Conservation (phyloP, 2,329 filamentous ascomycete genomes). For the Rhexocercosporidium sp. region DNA sequence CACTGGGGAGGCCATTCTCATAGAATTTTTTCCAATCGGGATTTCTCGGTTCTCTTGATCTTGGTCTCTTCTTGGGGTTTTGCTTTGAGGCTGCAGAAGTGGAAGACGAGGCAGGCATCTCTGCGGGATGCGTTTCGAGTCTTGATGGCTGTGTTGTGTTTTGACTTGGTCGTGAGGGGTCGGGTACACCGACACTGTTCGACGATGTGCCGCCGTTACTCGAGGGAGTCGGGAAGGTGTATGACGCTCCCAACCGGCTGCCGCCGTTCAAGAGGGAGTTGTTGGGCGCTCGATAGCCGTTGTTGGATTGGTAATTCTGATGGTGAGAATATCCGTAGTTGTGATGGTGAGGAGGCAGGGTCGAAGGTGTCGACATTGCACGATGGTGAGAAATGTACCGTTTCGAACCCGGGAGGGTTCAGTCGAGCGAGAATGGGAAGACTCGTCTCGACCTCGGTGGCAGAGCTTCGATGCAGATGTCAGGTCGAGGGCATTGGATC, state of each 20-base stretch:
- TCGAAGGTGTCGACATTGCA: slow-evolving; percentile 81
- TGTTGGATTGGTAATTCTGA: slow-evolving; percentile 58
- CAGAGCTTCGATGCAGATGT: slow-evolving; percentile 19
- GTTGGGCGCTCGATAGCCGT: slow-evolving; percentile 56
- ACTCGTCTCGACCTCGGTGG: slow-evolving; percentile 23
- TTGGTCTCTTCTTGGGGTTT: slow-evolving; percentile 47
- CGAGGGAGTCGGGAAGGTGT: slow-evolving; percentile 40
- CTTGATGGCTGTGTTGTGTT: slow-evolving; percentile 32
- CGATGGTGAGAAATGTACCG: slow-evolving; percentile 29
- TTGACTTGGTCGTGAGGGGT: slow-evolving; percentile 34
- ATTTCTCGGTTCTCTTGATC: slow-evolving; percentile 52
- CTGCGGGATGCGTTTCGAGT: slow-evolving; percentile 41
- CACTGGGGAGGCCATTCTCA: slow-evolving; percentile 80
- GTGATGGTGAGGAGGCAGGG: slow-evolving; percentile 70
- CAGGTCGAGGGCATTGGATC: slow-evolving; percentile 32
- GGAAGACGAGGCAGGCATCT: slow-evolving; percentile 44
- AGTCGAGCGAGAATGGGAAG: slow-evolving; percentile 27
- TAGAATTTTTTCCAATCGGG: slow-evolving; percentile 84
- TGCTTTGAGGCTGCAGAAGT: slow-evolving; percentile 32
- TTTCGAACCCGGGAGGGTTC: slow-evolving; percentile 34
- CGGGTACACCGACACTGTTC: slow-evolving; percentile 33
- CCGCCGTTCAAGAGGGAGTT: slow-evolving; percentile 42
- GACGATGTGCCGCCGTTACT: slow-evolving; percentile 39
- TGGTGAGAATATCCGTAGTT: slow-evolving; percentile 66
- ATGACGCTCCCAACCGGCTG: slow-evolving; percentile 40